Evolutionary conservation across 495 filamentous ascomycete genomes (phyloP), one percentile per base, ranked within the genome.

Genomic region (Pseudevernia furfuracea): DNA sequence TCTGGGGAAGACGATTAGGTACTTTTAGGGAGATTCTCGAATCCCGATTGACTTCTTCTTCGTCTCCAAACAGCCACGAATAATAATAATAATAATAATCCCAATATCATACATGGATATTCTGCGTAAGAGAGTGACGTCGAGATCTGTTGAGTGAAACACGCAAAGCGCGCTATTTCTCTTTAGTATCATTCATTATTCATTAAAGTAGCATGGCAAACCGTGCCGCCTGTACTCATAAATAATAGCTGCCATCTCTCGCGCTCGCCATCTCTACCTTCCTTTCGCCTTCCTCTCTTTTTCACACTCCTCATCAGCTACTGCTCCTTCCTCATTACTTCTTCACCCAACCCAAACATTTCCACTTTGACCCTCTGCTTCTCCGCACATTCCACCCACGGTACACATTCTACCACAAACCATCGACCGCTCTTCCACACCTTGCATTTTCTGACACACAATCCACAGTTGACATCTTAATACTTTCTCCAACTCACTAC

Each of bases 1-100:
- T 36, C 49, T 58, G 61, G 52, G 38, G 49, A 58, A 63, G 30
- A 30, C 23, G 52, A 55, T 61, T n/a, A n/a, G n/a, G n/a, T n/a
- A n/a, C n/a, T n/a, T n/a, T n/a, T n/a, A n/a, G n/a, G n/a, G n/a
- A n/a, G n/a, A n/a, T n/a, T n/a, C n/a, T n/a, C n/a, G n/a, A n/a
- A n/a, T n/a, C n/a, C n/a, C n/a, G n/a, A n/a, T n/a, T n/a, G n/a
- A n/a, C n/a, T n/a, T n/a, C n/a, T n/a, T n/a, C n/a, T n/a, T n/a
- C n/a, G n/a, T n/a, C n/a, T n/a, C n/a, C n/a, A n/a, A n/a, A n/a
- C n/a, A n/a, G n/a, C n/a, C n/a, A n/a, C n/a, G n/a, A n/a, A n/a
- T n/a, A n/a, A n/a, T n/a, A n/a, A n/a, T n/a, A n/a, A n/a, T n/a
- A n/a, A n/a, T n/a, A n/a, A n/a, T n/a, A n/a, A n/a, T n/a, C n/a